Evolutionary conservation across 2,329 filamentous ascomycete genomes (phyloP), one percentile per base, ranked within the genome.

Genomic region (Chrysoporthe deuterocubensis): DNA sequence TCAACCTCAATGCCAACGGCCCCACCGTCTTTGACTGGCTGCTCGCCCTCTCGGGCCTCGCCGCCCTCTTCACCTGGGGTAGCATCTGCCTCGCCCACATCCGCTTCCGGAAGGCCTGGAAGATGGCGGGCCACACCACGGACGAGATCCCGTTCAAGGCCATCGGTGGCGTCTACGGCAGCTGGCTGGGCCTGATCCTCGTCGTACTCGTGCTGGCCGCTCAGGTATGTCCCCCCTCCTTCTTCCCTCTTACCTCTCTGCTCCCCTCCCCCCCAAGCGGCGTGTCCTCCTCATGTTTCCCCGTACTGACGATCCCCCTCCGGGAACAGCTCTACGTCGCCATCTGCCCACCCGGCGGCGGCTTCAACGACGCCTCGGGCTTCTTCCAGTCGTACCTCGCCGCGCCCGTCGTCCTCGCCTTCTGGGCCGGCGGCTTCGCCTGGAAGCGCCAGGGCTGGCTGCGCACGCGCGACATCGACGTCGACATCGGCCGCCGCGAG

Each of bases 51-150:
- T 90, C 88, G 0, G 89, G 87, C 63, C 81, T 92, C 4, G 85
- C 86, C 13, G 85, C 87, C 14, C 82, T 92, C 56, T 91, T 90
- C 76, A 89, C 89, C 13, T 92, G 89, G 89, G 89, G 85, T 21
- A 90, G 87, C 50, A 90, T 92, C 72, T 91, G 89, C 73, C 78
- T 90, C 3, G 83, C 88, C 2, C 90, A 92, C 73, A 90, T 92
- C 74, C 88, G 90, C 26, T 91, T 92, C 83, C 87, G 90, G 46
- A 74, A 77, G 2, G 90, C 89, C 0, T 92, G 89, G 90, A 81
- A 79, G 37, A 77, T 82, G 40, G 83, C 89, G 52, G 87, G 88
- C n/a, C 87, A 88, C 75, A 85, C 83, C 2, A 76, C 90, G 1
- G 85, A 89, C 54, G 90, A 92, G 77, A 85, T 93, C 16, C 87